These are phyloP conservation scores for Trichophyton simii DNA, from an alignment of 2,329 filamentous ascomycete species.

Conservation along the genomic window DNA sequence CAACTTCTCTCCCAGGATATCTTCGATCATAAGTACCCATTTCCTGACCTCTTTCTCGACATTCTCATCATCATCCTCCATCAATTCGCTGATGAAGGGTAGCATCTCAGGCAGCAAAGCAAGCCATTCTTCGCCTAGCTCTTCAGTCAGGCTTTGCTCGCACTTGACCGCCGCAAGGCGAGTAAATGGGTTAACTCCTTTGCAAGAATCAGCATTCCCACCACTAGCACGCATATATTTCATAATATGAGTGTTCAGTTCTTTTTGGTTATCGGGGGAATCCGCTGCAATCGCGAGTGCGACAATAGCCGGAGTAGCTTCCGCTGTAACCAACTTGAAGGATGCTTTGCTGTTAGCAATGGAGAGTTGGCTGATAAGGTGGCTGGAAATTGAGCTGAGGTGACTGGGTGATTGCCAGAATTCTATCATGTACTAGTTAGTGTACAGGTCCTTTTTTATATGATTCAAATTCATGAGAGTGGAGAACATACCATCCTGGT, in stretches of 20 bases:
- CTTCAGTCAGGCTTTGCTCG: conserved; percentile 65
- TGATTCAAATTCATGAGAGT: neutral
- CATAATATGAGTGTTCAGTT: conserved; percentile 67
- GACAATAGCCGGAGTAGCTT: conserved; percentile 61
- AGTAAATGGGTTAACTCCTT: conserved; percentile 53
- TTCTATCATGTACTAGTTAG: conserved; percentile 29
- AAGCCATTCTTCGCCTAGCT: conserved; percentile 87
- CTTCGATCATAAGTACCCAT: conserved; percentile 87
- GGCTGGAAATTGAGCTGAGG: conserved; percentile 58
- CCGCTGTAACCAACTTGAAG: conserved; percentile 37
- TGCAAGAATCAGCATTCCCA: conserved; percentile 16
- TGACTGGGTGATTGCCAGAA: conserved; percentile 92
- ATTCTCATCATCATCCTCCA: conserved; percentile 90
- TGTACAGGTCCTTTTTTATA: conserved; percentile 5
- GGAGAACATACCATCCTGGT: conserved; percentile 55
- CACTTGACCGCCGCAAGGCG: conserved; percentile 71
- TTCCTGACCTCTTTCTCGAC: conserved; percentile 80
- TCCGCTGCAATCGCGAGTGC: conserved; percentile 70
- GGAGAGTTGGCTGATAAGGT: conserved; percentile 57
- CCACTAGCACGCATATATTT: conserved; percentile 56
- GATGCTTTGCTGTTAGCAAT: conserved; percentile 28
- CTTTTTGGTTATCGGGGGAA: conserved; percentile 80
- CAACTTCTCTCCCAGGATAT: conserved; percentile 75
- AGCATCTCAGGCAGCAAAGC: conserved; percentile 86
- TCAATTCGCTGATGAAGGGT: conserved; percentile 85